Evolutionary conservation across 805 yeast species (phyloP).

Genomic region (Alloascoidea africana): DNA sequence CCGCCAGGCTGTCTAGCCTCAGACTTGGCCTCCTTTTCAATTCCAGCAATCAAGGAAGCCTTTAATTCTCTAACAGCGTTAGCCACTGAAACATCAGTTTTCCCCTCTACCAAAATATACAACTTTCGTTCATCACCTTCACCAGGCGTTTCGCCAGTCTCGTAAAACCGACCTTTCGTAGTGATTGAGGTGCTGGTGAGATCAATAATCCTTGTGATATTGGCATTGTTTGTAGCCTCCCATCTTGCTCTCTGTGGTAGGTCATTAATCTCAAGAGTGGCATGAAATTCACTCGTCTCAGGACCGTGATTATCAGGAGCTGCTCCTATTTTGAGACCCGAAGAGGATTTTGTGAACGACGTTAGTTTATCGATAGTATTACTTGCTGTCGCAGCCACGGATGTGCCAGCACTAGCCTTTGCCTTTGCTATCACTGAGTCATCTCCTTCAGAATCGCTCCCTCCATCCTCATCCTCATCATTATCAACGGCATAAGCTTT

Average conservation of each 20-base stretch:
- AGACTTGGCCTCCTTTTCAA: constrained; percentile 31
- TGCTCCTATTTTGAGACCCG: constrained; percentile 24
- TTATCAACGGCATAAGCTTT: constrained; percentile 30
- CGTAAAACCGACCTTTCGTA: constrained; percentile 60
- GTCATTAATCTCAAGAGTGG: constrained; percentile 69
- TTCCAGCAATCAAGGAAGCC: constrained; percentile 38
- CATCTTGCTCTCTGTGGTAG: constrained; percentile 70
- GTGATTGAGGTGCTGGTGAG: constrained; percentile 66
- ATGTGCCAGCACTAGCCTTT: constrained; percentile 5
- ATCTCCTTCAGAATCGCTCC: constrained; percentile 14
- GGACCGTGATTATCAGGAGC: constrained; percentile 41
- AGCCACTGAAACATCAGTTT: constrained; percentile 38
- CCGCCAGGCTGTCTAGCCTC: constrained; percentile 27
- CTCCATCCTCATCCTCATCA: constrained; percentile 11
- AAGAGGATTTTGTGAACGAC: constrained; percentile 7
- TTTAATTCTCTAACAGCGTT: constrained; percentile 45
- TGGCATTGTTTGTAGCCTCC: constrained; percentile 57
- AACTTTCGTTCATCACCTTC: constrained; percentile 57
- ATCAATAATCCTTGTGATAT: constrained; percentile 48
- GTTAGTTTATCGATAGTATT: constrained; percentile 6
- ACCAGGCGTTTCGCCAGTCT: constrained; percentile 31
- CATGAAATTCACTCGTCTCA: constrained; percentile 39
- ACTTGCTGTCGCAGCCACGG: constrained; percentile 5
- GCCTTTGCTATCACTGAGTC: constrained; percentile 13
- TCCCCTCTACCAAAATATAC: constrained; percentile 66